Evolutionary conservation across 1,139 yeast genomes (phyloP).

Genomic region (Ashbya aceris): DNA sequence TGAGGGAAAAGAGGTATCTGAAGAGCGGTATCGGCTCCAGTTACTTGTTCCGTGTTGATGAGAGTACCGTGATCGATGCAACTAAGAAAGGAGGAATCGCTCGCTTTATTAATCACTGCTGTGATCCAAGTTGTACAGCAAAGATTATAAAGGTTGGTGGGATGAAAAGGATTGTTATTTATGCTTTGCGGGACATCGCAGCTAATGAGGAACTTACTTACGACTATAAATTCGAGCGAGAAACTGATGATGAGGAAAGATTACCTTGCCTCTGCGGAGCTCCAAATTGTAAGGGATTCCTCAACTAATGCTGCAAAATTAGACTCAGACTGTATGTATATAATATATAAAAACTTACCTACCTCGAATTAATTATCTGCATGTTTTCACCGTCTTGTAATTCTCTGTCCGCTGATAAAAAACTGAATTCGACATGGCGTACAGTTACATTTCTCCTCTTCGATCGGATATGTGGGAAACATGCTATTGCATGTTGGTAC

Average conservation of each 20-base stretch:
- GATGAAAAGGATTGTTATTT: conserved; percentile 85
- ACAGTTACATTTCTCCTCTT: no score
- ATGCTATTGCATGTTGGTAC: not conserved
- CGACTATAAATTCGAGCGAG: conserved; percentile 91
- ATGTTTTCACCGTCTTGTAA: no score
- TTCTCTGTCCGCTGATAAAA: no score
- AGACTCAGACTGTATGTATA: not conserved
- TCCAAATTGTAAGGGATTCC: conserved; percentile 83
- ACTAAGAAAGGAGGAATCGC: conserved; percentile 97
- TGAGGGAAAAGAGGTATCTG: conserved; percentile 76
- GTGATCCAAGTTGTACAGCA: conserved; percentile 96
- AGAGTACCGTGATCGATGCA: conserved; percentile 92
- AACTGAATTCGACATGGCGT: no score
- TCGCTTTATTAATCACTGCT: conserved; percentile 90
- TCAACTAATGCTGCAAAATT: conserved; percentile 40
- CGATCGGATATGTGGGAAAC: not conserved
- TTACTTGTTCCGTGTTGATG: conserved; percentile 85
- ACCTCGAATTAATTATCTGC: no score
- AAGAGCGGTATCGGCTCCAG: conserved; percentile 94
- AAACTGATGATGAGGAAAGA: conserved; percentile 80
- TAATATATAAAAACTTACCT: not conserved
- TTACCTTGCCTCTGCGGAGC: conserved; percentile 93
- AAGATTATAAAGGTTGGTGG: conserved; percentile 94
- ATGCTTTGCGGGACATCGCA: conserved; percentile 80
- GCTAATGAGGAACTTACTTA: conserved; percentile 91